Percentiles rank a stretch among this genome's conserved stretches.
phyloP scores from a whole-genome alignment of 73 alveolate species.

The Stentor roeselii region DNA sequence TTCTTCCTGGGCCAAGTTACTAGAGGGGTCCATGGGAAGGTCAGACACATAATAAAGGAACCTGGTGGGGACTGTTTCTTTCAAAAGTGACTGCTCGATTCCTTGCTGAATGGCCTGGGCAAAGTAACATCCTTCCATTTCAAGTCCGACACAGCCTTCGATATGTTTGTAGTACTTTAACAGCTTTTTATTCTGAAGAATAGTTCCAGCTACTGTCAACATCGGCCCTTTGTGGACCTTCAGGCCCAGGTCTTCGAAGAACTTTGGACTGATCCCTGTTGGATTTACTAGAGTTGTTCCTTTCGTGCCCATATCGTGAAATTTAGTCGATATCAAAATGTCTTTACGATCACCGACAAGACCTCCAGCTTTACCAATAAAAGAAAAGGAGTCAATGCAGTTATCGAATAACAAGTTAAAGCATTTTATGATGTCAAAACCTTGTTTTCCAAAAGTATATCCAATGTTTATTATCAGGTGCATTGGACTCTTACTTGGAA shows the following conservation, averaged over 20 bases:
- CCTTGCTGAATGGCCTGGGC: neutral
- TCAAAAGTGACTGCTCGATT: neutral
- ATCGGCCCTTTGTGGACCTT: conserved; percentile 5
- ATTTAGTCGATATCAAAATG: neutral
- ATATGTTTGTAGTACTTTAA: neutral
- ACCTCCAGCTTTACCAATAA: conserved; percentile 26
- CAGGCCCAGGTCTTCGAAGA: neutral
- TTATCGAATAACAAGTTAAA: neutral
- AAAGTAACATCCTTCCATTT: conserved; percentile 21
- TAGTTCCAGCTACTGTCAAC: conserved; percentile 7
- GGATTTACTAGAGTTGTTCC: neutral
- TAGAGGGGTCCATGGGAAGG: neutral
- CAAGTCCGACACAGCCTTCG: conserved; percentile 15
- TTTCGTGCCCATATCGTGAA: neutral
- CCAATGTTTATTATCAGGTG: conserved; percentile 15
- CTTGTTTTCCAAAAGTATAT: conserved; percentile 20
- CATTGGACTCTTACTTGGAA: neutral
- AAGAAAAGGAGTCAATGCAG: neutral
- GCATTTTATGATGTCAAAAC: neutral
- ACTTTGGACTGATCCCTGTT: neutral
- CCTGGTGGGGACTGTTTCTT: neutral
- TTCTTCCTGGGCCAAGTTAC: conserved; percentile 12
- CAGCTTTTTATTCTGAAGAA: neutral
- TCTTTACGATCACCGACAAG: conserved; percentile 15
- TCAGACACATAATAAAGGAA: conserved; percentile 17